These are phyloP conservation scores for Xerocomellus intermedius DNA, from an alignment of 768 basidiomycete species.

Conservation along the genomic window DNA sequence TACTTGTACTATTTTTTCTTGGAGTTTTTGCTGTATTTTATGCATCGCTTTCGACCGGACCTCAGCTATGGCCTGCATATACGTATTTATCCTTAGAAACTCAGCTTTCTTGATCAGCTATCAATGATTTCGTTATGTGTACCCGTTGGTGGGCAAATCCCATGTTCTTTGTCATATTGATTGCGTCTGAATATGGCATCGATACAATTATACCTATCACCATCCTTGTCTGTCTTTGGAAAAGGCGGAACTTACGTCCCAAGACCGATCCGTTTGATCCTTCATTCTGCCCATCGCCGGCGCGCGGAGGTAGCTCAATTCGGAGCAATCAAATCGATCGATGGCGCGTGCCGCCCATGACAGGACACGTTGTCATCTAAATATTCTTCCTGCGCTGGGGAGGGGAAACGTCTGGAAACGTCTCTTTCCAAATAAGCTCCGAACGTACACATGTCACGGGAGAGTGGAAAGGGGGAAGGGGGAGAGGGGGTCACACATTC, in stretches of 20 bases:
- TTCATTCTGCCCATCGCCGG: constrained; percentile 16
- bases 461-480: not conserved
- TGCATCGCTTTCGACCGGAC: constrained; percentile 22
- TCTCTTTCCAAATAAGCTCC: not conserved
- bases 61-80: constrained; percentile 3
- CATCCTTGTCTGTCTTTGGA: constrained; percentile 3
- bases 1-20: constrained; percentile 29
- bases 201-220: not conserved
- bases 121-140: constrained; percentile 25
- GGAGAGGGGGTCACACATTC: not conserved
- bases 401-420: not conserved
- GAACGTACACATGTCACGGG: constrained; percentile 11
- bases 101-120: constrained; percentile 25
- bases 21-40: constrained; percentile 30
- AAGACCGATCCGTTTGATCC: constrained; percentile 17
- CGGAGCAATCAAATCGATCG: constrained; percentile 18
- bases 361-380: not conserved
- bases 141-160: constrained; percentile 18
- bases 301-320: constrained; percentile 21
- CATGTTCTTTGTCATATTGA: constrained; percentile 3
- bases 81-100: constrained; percentile 25
- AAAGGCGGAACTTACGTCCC: constrained; percentile 8
- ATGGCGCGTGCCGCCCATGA: constrained; percentile 12
- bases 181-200: constrained; percentile 6
- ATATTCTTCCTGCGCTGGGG: not conserved